Evolutionary conservation across 2,329 filamentous ascomycete species (phyloP).

Genomic region (Tolypocladium amazonense): DNA sequence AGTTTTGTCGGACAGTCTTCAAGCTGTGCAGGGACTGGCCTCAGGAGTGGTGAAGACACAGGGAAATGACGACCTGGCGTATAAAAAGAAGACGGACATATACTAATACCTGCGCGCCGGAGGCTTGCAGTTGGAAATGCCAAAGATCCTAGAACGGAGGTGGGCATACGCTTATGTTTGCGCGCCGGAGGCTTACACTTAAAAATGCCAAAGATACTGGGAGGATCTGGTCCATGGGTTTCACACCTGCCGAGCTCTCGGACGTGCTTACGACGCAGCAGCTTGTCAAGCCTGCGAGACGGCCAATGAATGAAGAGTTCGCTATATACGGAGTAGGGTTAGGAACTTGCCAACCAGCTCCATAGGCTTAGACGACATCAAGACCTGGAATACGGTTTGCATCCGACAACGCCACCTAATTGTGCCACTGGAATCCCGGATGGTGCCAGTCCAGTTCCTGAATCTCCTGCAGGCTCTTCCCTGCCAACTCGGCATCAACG

Average conservation of each 20-base stretch:
- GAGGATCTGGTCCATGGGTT: not conserved
- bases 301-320: not conserved
- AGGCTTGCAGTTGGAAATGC: not conserved
- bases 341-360: not conserved
- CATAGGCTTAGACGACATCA: no score
- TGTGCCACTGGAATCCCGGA: slow-evolving; percentile 52
- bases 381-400: not conserved
- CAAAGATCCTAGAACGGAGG: not conserved
- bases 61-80: no score
- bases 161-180: not conserved
- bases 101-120: not conserved
- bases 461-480: slow-evolving; percentile 40
- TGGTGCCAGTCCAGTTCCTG: slow-evolving; percentile 58
- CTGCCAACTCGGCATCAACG: slow-evolving; percentile 45
- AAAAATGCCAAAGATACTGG: not conserved
- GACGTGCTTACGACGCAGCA: not conserved
- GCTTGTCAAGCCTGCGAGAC: not conserved
- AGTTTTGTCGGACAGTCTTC: not conserved
- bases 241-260: not conserved
- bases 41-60: not conserved
- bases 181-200: not conserved
- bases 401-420: not conserved
- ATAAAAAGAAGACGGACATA: not conserved
- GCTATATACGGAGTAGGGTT: not conserved
- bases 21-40: not conserved